Base-by-base conservation (phyloP, 2,329 filamentous ascomycete species). In the Aspergillus luchuensis region DNA sequence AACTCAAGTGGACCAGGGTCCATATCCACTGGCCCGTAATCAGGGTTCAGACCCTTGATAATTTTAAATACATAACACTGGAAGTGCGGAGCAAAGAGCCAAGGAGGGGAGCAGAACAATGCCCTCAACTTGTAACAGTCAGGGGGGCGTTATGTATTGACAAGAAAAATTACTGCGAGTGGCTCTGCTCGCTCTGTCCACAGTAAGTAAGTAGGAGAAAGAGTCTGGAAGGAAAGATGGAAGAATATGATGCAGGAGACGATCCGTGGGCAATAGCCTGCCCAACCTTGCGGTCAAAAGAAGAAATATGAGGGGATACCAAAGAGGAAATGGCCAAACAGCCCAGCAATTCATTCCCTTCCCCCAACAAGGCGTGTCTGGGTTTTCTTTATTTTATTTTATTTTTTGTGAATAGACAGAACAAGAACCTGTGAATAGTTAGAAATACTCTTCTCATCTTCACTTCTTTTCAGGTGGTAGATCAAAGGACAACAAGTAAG, bases 41-140 rank as follows among this genome's bases (percentile, higher is more conserved):
- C 53, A 56, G 53, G 53, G 53, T 56, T 56, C 25, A 36, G 53
- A 56, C 53, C 53, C 53, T 56, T 45, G 53, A 56, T 56, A 55
- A 55, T 55, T 55, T 45, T 55, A 55, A 43, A 55, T 45, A 43
- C 23, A 28, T 54, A 43, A 54, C 36, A 43, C 6, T 41, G 21
- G 38, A 54, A n/a, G 52, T 45, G 52, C 52, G 52, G 52, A 55
- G 52, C 36, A 55, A 45, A 19, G 30, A 15, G 52, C 38, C 41
- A 45, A 56, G 53, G 47, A 50, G 47, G 25, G 47, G 25, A 30
- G 47, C 21, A 50, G 47, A 30, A 49, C 47, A 50, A 49, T 49
- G 51, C 51, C 36, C 38, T 23, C 38, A 30, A 41, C 53, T 45
- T n/a, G 39, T 45, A 28, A 43, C 25, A n/a, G 23, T 56, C 53